phyloP scores from a whole-genome alignment of 352 stramenopile genomes.

The Pythium pectinolyticum region DNA sequence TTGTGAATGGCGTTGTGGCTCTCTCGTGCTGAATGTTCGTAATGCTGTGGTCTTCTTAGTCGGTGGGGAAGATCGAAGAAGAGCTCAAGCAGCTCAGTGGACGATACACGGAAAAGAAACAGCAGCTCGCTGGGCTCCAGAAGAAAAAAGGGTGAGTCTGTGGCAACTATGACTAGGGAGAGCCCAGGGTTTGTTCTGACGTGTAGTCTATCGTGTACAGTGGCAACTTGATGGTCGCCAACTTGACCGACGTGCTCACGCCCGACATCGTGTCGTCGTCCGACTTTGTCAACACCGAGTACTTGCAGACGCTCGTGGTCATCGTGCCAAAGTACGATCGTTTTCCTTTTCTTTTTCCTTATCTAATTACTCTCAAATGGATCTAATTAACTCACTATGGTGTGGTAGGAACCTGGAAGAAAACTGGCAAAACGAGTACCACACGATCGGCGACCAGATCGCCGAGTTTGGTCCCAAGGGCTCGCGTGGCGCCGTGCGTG shows the following conservation, averaged over 20 bases:
- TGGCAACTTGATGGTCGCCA: slow-evolving; percentile 93
- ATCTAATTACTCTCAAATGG: background rate
- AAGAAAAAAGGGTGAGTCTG: slow-evolving; percentile 88
- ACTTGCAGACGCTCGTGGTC: slow-evolving; percentile 96
- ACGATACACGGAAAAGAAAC: slow-evolving; percentile 94
- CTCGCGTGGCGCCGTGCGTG: slow-evolving; percentile 88
- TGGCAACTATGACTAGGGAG: background rate
- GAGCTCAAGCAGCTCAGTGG: slow-evolving; percentile 95
- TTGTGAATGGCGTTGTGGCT: background rate
- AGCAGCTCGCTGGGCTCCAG: slow-evolving; percentile 85
- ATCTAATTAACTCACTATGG: background rate
- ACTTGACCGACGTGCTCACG: slow-evolving; percentile 95
- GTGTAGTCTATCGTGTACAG: slow-evolving; percentile 27
- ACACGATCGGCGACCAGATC: slow-evolving; percentile 87
- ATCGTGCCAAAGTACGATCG: slow-evolving; percentile 91
- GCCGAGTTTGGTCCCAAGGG: slow-evolving; percentile 90
- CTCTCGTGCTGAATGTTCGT: background rate
- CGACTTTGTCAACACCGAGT: slow-evolving; percentile 96
- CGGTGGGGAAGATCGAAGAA: slow-evolving; percentile 95
- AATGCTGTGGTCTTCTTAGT: slow-evolving; percentile 39
- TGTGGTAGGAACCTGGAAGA: slow-evolving; percentile 77
- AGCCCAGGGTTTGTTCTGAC: background rate
- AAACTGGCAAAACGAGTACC: slow-evolving; percentile 86
- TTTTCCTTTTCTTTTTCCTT: background rate
- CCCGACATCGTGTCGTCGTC: slow-evolving; percentile 86